These are phyloP conservation scores for Fusarium miscanthi DNA, from an alignment of 2,329 filamentous ascomycete species.

Conservation along the genomic window DNA sequence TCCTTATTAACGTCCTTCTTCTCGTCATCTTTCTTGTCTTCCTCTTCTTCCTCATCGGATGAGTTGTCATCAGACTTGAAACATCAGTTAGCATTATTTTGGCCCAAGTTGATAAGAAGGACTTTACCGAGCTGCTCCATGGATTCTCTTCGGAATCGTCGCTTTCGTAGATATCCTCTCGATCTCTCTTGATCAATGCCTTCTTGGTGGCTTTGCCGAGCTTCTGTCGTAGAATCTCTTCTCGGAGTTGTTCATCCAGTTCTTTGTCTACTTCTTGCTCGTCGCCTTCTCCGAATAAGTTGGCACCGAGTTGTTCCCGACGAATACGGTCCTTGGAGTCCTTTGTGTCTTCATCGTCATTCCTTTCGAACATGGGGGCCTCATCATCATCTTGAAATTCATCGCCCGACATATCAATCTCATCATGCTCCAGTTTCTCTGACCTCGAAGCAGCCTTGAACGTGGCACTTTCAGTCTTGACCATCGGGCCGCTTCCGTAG, in stretches of 20 bases:
- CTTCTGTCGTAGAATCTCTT: conserved; percentile 75
- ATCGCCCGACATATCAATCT: conserved; percentile 74
- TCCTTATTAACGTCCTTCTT: conserved; percentile 62
- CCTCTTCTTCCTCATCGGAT: conserved; percentile 52
- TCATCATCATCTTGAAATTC: conserved; percentile 93
- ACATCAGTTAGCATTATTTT: conserved; percentile 33
- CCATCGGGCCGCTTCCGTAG: conserved; percentile 63
- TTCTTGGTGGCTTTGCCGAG: conserved; percentile 83
- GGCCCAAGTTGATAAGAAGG: not conserved
- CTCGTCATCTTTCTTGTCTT: conserved; percentile 54
- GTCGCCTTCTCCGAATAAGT: conserved; percentile 78
- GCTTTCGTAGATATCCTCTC: conserved; percentile 86
- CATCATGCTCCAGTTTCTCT: conserved; percentile 77
- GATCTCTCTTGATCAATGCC: conserved; percentile 84
- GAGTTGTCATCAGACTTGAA: conserved; percentile 61
- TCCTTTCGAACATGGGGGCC: conserved; percentile 76
- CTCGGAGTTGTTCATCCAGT: conserved; percentile 74
- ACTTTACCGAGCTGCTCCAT: conserved; percentile 54
- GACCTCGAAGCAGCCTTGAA: conserved; percentile 69
- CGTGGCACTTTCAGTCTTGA: conserved; percentile 76
- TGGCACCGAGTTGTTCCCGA: conserved; percentile 85
- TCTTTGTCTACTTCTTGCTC: conserved; percentile 81
- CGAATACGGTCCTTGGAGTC: conserved; percentile 78
- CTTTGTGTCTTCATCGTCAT: conserved; percentile 84
- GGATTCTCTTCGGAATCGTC: conserved; percentile 64